Base-by-base conservation (phyloP, 441 rosid species). In the Viola pubescens region DNA sequence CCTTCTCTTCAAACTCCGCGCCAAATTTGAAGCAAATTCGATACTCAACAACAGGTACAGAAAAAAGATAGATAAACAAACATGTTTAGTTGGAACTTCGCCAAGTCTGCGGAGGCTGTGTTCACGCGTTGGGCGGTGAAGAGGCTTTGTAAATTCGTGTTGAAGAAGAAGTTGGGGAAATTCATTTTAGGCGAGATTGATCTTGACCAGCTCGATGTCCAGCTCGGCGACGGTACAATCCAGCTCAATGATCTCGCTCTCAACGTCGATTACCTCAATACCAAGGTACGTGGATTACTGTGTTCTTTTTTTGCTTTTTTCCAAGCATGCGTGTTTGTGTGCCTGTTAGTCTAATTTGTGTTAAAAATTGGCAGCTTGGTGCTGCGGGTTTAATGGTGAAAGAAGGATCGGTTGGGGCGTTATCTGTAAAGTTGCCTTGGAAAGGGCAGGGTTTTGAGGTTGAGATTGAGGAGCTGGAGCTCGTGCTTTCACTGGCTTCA, bases 371-470 rank as follows among this genome's bases (percentile, higher is more conserved):
- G 34, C 78, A 94, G 99, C 60, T 87, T 56, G 90, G 83, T 72
- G 66, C 77, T n/a, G 75, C 75, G 9, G 74, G 86, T 4, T 75
- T 94, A 60, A 64, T 79, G 49, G 80, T 94, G 60, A 94, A 89
- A 71, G 99, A 94, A 77, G 99, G 99, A n/a, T 91, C 99, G 3
- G 80, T 94, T 58, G 91, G 96, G 48, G 85, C 96, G 56, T 68
- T 94, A 64, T 73, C 81, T 52, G 87, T 87, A 64, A 87, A 77
- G 71, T 77, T 94, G 94, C 98, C 96, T 14, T 81, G 97, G 96
- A 85, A 77, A 63, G 84, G 81, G 37, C 73, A 79, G 62, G 96
- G 97, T 43, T 94, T 89, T 73, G 75, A 83, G 75, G 87, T 91
- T 76, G 99, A 91, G 86, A 67, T 88, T 55, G 96, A 86, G 61